A percentile compares a stretch with the other conserved stretches of the same genome.
These are phyloP conservation scores for Phytopythium sindhum DNA, from an alignment of 352 stramenopile genomes.

Conservation along the genomic window DNA sequence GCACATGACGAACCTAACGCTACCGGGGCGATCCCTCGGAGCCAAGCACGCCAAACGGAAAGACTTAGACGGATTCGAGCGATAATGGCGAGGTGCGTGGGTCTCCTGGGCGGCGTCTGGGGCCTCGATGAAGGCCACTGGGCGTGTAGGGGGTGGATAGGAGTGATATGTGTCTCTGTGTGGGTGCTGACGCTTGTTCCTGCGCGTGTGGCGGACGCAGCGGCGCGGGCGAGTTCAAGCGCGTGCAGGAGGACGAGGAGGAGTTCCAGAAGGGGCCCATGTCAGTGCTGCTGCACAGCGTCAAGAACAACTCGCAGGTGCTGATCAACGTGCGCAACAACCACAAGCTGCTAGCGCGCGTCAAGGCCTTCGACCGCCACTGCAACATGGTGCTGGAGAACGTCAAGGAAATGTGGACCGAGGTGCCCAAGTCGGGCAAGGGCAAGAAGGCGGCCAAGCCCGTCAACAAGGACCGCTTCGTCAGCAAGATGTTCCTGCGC, in stretches of 20 bases:
- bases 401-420: slow-evolving; percentile 99
- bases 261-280: slow-evolving; percentile 97
- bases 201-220: slow-evolving; percentile 2
- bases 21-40: neutral
- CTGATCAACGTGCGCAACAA: slow-evolving; percentile 99
- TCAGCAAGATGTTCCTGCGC: slow-evolving; percentile 99
- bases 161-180: neutral
- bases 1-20: neutral
- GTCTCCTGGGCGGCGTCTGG: neutral
- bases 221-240: slow-evolving; percentile 69
- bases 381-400: slow-evolving; percentile 99
- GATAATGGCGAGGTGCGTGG: slow-evolving; percentile 5
- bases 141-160: neutral
- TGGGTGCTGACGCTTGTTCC: neutral
- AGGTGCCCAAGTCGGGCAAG: slow-evolving; percentile 97
- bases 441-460: slow-evolving; percentile 94
- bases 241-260: slow-evolving; percentile 87
- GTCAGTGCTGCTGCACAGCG: slow-evolving; percentile 96
- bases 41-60: neutral
- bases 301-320: slow-evolving; percentile 98
- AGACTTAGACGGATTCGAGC: neutral
- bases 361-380: slow-evolving; percentile 99
- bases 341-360: slow-evolving; percentile 98
- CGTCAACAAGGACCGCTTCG: slow-evolving; percentile 98
- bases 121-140: neutral